Conservation (phyloP, 73 alveolate genomes). For the Symbiodinium natans region DNA sequence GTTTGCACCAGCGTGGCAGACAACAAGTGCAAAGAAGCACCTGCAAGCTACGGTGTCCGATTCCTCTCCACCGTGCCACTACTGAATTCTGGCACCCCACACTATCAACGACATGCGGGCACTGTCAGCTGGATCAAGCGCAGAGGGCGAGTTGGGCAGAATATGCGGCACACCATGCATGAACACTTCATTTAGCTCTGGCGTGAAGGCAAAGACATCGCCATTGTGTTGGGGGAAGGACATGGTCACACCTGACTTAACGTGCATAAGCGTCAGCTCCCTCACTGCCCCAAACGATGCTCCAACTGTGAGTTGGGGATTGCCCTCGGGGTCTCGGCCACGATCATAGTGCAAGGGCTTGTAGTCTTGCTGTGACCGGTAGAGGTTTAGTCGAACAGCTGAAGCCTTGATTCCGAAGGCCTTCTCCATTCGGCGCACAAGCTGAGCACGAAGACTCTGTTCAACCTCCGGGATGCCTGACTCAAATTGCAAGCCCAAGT, state of each 20-base stretch:
- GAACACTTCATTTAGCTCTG: conserved; percentile 86
- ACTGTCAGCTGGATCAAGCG: conserved; percentile 21
- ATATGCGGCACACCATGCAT: conserved; percentile 93
- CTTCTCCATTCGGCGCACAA: conserved; percentile 30
- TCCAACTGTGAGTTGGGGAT: conserved; percentile 81
- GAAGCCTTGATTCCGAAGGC: conserved; percentile 70
- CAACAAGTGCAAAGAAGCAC: too few relatives aligned
- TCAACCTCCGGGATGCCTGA: background rate
- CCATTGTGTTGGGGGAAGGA: conserved; percentile 92
- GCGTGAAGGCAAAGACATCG: conserved; percentile 93
- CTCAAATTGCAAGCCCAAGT: conserved; percentile 51
- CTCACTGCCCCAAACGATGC: conserved; percentile 66
- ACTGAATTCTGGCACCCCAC: conserved; percentile 38
- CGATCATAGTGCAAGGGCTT: conserved; percentile 92
- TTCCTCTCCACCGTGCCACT: too few relatives aligned
- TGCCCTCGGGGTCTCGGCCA: conserved; percentile 77
- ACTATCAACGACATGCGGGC: conserved; percentile 77
- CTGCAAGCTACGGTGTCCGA: too few relatives aligned
- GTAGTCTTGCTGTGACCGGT: conserved; percentile 69
- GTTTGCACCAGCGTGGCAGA: too few relatives aligned
- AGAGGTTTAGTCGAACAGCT: conserved; percentile 70
- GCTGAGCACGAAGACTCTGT: conserved; percentile 13
- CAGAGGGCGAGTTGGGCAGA: conserved; percentile 53
- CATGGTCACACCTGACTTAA: background rate
- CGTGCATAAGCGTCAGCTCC: conserved; percentile 68